Conservation (phyloP, 306 rosid genomes). For the Calophaca sinica region DNA sequence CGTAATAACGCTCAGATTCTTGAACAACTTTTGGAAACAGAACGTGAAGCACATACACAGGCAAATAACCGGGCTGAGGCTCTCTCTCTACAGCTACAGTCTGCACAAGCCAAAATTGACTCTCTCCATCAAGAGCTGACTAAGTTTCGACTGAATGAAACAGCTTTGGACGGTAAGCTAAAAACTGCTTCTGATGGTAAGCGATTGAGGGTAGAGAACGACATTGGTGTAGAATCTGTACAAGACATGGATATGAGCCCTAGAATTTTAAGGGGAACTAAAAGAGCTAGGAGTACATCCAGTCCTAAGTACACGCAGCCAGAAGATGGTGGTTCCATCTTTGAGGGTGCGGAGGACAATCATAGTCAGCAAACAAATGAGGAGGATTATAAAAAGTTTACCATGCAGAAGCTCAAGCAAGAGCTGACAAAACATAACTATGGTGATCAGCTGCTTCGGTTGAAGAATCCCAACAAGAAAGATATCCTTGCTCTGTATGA, state of each 20-base stretch:
- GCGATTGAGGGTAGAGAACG: slow-evolving; percentile 76
- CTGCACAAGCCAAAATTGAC: slow-evolving; percentile 90
- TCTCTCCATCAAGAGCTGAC: slow-evolving; percentile 87
- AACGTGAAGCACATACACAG: slow-evolving; percentile 91
- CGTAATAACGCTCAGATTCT: slow-evolving; percentile 76
- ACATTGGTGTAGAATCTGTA: slow-evolving; percentile 71
- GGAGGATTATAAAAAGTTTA: slow-evolving; percentile 84
- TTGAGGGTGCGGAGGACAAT: slow-evolving; percentile 74
- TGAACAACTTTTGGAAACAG: slow-evolving; percentile 80
- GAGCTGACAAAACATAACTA: slow-evolving; percentile 88
- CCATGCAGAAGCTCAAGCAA: slow-evolving; percentile 84
- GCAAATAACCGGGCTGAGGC: slow-evolving; percentile 91
- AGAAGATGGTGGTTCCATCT: slow-evolving; percentile 92
- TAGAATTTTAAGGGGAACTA: slow-evolving; percentile 60
- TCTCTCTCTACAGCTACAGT: slow-evolving; percentile 85
- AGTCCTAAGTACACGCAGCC: slow-evolving; percentile 66
- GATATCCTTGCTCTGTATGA: slow-evolving; percentile 85
- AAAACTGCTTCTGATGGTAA: slow-evolving; percentile 78
- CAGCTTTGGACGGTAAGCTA: slow-evolving; percentile 79
- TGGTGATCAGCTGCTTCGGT: slow-evolving; percentile 80
- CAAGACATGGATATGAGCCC: slow-evolving; percentile 81
- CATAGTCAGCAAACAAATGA: slow-evolving; percentile 69
- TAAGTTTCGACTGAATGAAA: slow-evolving; percentile 78
- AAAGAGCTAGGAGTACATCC: slow-evolving; percentile 73
- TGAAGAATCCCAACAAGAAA: slow-evolving; percentile 82